Conservation (phyloP, 2,329 filamentous ascomycete species). For the Fusarium sacchari region DNA sequence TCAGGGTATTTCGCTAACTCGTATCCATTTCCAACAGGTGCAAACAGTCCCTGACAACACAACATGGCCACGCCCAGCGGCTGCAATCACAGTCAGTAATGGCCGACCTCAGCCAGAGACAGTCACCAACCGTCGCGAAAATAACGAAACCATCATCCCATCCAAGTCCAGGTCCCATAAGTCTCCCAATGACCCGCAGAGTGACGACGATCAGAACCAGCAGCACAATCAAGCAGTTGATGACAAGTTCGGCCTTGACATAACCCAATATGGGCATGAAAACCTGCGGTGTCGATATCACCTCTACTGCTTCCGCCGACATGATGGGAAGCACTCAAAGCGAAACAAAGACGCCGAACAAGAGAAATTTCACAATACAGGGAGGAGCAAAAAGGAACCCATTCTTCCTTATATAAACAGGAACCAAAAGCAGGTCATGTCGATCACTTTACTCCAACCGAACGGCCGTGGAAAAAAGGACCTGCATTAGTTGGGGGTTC, state of each 20-base stretch:
- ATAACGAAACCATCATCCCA: constrained; percentile 48
- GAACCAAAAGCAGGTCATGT: constrained; percentile 3
- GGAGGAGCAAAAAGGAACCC: neutral
- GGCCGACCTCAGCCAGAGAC: too few species aligned
- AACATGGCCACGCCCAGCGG: constrained; percentile 43
- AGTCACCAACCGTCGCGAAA: constrained; percentile 36
- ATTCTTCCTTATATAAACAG: constrained; percentile 28
- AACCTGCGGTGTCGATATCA: constrained; percentile 27
- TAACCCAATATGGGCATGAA: constrained; percentile 32
- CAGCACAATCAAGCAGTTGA: constrained; percentile 47
- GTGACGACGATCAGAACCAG: constrained; percentile 44
- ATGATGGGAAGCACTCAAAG: constrained; percentile 7
- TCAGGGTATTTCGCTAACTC: constrained; percentile 20
- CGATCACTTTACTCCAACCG: constrained; percentile 14
- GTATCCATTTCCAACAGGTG: constrained; percentile 42
- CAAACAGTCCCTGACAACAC: constrained; percentile 43
- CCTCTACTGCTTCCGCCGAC: constrained; percentile 7
- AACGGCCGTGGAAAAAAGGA: neutral
- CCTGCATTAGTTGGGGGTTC: constrained; percentile 19
- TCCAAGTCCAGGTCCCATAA: constrained; percentile 47
- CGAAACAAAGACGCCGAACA: constrained; percentile 9
- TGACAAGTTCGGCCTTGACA: constrained; percentile 43
- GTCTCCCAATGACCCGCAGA: constrained; percentile 43
- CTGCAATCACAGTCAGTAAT: constrained; percentile 25
- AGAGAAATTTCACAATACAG: neutral